phyloP scores from a whole-genome alignment of 768 basidiomycete species.

The Boletus rubropictus region DNA sequence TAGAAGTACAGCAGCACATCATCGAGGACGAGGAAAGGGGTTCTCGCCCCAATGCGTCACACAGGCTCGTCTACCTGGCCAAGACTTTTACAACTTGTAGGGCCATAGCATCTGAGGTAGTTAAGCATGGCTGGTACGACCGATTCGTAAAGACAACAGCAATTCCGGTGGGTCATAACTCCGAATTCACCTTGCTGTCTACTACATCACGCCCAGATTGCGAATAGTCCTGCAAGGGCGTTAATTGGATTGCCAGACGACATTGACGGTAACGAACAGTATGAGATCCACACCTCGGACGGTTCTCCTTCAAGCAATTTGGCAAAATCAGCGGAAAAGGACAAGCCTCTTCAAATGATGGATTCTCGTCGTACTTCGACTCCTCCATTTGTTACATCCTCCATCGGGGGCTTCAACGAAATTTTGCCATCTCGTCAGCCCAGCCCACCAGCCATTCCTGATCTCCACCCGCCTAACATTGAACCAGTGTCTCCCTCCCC shows the following conservation, averaged over 20 bases:
- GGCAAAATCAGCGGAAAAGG: neutral
- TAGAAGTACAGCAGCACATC: slow-evolving; percentile 6
- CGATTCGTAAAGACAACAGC: slow-evolving; percentile 17
- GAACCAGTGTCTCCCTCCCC: neutral
- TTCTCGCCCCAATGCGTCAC: slow-evolving; percentile 24
- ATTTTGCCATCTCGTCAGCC: neutral
- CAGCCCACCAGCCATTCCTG: neutral
- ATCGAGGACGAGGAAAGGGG: slow-evolving; percentile 36
- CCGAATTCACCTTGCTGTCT: neutral
- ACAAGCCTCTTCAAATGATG: neutral
- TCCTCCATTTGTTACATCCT: neutral
- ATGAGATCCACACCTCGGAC: neutral
- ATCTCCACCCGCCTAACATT: neutral
- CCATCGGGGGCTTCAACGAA: neutral
- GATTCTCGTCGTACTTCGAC: neutral
- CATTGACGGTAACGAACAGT: slow-evolving; percentile 1
- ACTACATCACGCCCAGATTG: slow-evolving; percentile 15
- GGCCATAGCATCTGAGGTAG: slow-evolving; percentile 37
- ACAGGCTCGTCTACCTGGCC: slow-evolving; percentile 43
- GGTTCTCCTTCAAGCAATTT: neutral
- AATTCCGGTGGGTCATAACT: slow-evolving; percentile 21
- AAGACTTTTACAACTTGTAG: slow-evolving; percentile 43
- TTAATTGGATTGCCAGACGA: slow-evolving; percentile 11
- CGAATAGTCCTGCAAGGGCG: slow-evolving; percentile 9
- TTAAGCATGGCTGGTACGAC: slow-evolving; percentile 64